These are phyloP conservation scores for Macaranga tanarius DNA, from an alignment of 441 rosid species.

Conservation along the genomic window DNA sequence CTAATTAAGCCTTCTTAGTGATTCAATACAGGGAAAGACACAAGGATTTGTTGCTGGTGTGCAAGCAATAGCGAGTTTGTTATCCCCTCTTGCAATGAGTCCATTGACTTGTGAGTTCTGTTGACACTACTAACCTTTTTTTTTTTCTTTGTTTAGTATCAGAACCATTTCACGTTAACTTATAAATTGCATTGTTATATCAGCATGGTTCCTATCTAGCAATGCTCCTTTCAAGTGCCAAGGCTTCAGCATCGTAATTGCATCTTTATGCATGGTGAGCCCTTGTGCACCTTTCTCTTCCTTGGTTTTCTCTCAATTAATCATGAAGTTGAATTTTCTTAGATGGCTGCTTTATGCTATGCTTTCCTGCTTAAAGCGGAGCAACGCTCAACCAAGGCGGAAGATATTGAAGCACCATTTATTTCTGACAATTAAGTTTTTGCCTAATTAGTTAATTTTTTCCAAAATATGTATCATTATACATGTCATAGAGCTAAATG, in stretches of 20 bases:
- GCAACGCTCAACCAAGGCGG: constrained; percentile 9
- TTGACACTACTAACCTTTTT: background rate
- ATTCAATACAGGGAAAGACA: constrained; percentile 43
- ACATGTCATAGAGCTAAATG: too few species aligned
- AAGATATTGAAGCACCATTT: constrained; percentile 41
- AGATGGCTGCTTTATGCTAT: constrained; percentile 41
- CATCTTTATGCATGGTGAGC: constrained; percentile 49
- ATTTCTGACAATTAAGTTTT: constrained; percentile 15
- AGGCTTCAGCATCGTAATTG: constrained; percentile 50
- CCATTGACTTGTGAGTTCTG: constrained; percentile 50
- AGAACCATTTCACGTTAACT: background rate
- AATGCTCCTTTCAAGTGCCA: constrained; percentile 54
- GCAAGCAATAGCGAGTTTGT: constrained; percentile 46
- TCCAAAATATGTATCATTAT: background rate
- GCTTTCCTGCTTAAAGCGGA: constrained; percentile 39
- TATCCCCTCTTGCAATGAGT: constrained; percentile 56
- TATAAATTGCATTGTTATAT: constrained; percentile 6
- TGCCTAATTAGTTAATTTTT: background rate
- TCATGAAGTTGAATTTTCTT: background rate
- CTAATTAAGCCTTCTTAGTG: too few species aligned
- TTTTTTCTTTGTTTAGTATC: background rate
- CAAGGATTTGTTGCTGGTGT: constrained; percentile 62
- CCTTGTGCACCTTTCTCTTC: background rate
- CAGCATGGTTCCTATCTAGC: constrained; percentile 50
- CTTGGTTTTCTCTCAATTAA: background rate